These are phyloP conservation scores for Botryosphaeria dothidea DNA, from an alignment of 2,329 filamentous ascomycete species.

Conservation along the genomic window DNA sequence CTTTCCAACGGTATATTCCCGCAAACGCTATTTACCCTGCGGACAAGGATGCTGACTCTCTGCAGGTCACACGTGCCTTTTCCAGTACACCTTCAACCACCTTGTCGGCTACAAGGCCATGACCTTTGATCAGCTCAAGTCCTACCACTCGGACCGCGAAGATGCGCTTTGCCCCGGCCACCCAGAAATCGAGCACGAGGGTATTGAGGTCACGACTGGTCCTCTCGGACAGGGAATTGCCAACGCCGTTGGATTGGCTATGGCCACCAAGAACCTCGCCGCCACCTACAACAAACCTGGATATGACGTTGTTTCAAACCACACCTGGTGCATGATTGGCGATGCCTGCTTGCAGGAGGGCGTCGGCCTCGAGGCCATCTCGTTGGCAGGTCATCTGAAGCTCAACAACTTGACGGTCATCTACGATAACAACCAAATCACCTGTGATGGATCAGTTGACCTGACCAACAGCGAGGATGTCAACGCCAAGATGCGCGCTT, in stretches of 20 bases:
- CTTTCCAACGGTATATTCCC: constrained; percentile 54
- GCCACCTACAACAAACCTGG: constrained; percentile 55
- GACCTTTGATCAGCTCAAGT: constrained; percentile 60
- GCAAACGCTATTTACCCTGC: background rate
- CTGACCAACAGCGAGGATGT: constrained; percentile 58
- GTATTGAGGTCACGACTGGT: constrained; percentile 61
- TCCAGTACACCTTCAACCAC: constrained; percentile 57
- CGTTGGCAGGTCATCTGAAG: constrained; percentile 56
- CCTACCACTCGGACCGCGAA: constrained; percentile 51
- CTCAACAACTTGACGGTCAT: constrained; percentile 60
- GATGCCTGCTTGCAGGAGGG: constrained; percentile 62
- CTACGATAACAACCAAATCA: constrained; percentile 64
- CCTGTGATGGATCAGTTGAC: constrained; percentile 59
- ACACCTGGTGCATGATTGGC: constrained; percentile 59
- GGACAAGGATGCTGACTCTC: background rate
- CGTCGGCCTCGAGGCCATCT: constrained; percentile 58
- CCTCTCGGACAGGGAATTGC: constrained; percentile 62
- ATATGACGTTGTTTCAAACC: constrained; percentile 52
- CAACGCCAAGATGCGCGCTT: constrained; percentile 59
- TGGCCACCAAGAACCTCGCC: constrained; percentile 58
- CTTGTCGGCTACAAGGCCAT: constrained; percentile 56
- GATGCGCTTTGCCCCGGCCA: constrained; percentile 57
- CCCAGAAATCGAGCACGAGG: constrained; percentile 59
- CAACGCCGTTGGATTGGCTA: constrained; percentile 61
- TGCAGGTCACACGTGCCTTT: constrained; percentile 54